phyloP scores from a whole-genome alignment of 2,329 filamentous ascomycete genomes.

The Lasiodiplodia hormozganensis region DNA sequence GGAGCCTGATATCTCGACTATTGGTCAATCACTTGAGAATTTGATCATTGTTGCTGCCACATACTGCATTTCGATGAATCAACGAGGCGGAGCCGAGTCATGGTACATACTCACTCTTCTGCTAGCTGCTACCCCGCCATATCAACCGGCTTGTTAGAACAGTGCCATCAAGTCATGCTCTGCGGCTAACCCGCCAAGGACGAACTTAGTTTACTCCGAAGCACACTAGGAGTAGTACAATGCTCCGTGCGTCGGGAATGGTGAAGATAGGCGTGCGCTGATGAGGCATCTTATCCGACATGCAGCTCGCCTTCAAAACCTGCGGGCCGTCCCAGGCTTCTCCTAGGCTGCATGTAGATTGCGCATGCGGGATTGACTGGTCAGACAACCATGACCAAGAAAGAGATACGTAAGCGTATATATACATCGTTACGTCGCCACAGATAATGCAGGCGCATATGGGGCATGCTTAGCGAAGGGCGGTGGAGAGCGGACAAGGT shows the following conservation, averaged over 20 bases:
- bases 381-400: neutral
- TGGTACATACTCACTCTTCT: too few species aligned
- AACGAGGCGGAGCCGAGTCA: too few species aligned
- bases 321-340: slow-evolving; percentile 18
- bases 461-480: slow-evolving; percentile 1
- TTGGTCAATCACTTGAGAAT: neutral
- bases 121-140: too few species aligned
- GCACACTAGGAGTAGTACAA: neutral
- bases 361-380: neutral
- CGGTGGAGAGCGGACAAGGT: neutral
- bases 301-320: slow-evolving; percentile 7
- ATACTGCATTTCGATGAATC: neutral
- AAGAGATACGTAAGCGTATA: neutral
- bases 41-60: neutral
- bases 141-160: too few species aligned
- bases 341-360: neutral
- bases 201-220: neutral
- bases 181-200: neutral
- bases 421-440: neutral
- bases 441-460: neutral
- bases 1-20: neutral
- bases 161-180: neutral
- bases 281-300: neutral
- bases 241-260: neutral
- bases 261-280: slow-evolving; percentile 15